phyloP scores from a whole-genome alignment of 2,329 filamentous ascomycete species.

The Metarhizium anisopliae region DNA sequence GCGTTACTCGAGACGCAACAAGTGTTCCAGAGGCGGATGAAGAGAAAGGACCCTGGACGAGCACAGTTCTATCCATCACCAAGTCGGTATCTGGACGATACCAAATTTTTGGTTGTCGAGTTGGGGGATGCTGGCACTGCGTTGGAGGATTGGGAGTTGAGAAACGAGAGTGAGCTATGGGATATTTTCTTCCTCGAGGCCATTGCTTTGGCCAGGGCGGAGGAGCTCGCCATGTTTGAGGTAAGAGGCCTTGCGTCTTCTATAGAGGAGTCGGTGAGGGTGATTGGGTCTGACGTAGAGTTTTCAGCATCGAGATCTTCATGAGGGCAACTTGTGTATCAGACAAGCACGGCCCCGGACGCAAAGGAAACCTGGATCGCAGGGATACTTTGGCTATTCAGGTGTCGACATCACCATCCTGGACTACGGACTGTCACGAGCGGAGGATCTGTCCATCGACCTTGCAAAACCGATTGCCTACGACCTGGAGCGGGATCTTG shows the following conservation, averaged over 20 bases:
- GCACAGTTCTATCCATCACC: constrained; percentile 55
- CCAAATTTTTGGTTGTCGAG: constrained; percentile 52
- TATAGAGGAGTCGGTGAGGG: not conserved
- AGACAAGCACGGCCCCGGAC: constrained; percentile 29
- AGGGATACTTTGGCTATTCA: constrained; percentile 45
- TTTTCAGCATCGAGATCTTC: constrained; percentile 51
- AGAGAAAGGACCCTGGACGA: constrained; percentile 44
- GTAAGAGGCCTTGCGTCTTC: constrained; percentile 22
- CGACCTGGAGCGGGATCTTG: constrained; percentile 51
- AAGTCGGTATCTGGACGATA: constrained; percentile 47
- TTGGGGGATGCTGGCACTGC: constrained; percentile 53
- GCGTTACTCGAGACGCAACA: constrained; percentile 52
- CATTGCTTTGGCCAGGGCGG: constrained; percentile 50
- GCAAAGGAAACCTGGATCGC: constrained; percentile 19
- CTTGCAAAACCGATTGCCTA: constrained; percentile 37
- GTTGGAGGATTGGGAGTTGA: constrained; percentile 48
- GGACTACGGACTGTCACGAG: constrained; percentile 56
- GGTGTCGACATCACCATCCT: constrained; percentile 56
- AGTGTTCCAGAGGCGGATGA: constrained; percentile 43
- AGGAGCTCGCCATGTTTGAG: constrained; percentile 51
- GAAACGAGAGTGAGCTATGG: constrained; percentile 45
- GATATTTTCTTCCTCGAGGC: constrained; percentile 54
- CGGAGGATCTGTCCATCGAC: constrained; percentile 31
- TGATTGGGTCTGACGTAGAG: constrained; percentile 7
- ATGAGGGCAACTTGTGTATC: constrained; percentile 57